A percentile compares a stretch with the other conserved stretches of the same genome.
Conservation (phyloP, 139 green algal genomes). For the Parachlorella kessleri region DNA sequence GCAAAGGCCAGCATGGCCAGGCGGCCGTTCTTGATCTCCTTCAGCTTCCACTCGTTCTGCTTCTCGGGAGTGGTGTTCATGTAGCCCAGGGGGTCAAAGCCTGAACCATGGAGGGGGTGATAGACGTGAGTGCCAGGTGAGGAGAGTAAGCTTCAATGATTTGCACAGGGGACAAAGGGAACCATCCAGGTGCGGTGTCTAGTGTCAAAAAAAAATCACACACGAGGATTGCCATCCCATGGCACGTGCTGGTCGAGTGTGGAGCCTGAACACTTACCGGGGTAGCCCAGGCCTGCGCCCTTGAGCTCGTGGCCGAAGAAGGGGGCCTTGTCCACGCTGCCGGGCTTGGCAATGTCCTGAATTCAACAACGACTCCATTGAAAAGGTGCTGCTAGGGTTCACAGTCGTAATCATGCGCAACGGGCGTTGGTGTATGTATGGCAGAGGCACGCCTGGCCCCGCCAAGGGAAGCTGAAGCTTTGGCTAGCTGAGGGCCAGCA, state of each 20-base stretch:
- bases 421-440: too few relatives aligned
- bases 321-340: slow-evolving; percentile 79
- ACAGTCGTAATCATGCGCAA: too few relatives aligned
- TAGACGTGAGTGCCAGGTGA: not conserved
- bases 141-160: not conserved
- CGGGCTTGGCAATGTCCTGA: slow-evolving; percentile 80
- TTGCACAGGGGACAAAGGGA: not conserved
- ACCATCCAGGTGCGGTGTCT: not conserved
- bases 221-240: not conserved
- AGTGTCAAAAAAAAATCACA: not conserved
- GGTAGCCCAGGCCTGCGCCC: slow-evolving; percentile 58
- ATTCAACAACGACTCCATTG: too few relatives aligned
- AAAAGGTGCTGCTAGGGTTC: too few relatives aligned
- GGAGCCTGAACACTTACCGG: not conserved
- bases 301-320: slow-evolving; percentile 80
- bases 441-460: too few relatives aligned
- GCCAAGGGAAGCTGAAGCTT: too few relatives aligned
- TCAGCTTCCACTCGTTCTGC: slow-evolving; percentile 55
- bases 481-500: too few relatives aligned
- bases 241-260: not conserved
- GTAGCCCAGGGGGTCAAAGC: slow-evolving; percentile 60
- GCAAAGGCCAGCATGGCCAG: slow-evolving; percentile 64
- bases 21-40: slow-evolving; percentile 61
- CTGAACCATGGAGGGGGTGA: not conserved
- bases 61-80: slow-evolving; percentile 21